Evolutionary conservation across 495 filamentous ascomycete genomes (phyloP).

Genomic region (Aspergillus affinis): DNA sequence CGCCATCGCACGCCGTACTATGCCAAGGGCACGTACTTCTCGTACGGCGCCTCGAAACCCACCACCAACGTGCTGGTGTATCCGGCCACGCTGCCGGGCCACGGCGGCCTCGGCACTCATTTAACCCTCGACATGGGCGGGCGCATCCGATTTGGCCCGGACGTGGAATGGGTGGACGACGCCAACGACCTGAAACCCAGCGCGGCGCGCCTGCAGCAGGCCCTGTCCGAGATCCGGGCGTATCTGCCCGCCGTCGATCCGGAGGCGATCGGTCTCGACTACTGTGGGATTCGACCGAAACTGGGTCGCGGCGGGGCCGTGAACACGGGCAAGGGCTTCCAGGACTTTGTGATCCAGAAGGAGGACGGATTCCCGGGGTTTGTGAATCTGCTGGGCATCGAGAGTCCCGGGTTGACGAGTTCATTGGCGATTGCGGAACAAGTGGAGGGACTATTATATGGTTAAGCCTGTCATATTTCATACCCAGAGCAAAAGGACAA

Average conservation of each 20-base stretch:
- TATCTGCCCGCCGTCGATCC: constrained; percentile 76
- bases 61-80: constrained; percentile 77
- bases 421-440: constrained; percentile 83
- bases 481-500: background rate
- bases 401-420: constrained; percentile 92
- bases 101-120: constrained; percentile 87
- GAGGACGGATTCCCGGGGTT: constrained; percentile 85
- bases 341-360: constrained; percentile 80
- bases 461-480: constrained; percentile 16
- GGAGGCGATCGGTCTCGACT: constrained; percentile 72
- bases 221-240: constrained; percentile 68
- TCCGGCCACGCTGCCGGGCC: constrained; percentile 76
- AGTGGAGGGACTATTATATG: constrained; percentile 74
- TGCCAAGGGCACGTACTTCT: constrained; percentile 96
- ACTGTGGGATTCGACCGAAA: constrained; percentile 90
- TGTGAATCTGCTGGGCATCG: constrained; percentile 90
- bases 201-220: constrained; percentile 60
- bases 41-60: constrained; percentile 66
- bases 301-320: constrained; percentile 59
- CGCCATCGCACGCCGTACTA: constrained; percentile 65
- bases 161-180: constrained; percentile 87
- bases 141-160: constrained; percentile 86
- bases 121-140: constrained; percentile 87
- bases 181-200: constrained; percentile 55
- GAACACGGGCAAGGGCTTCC: constrained; percentile 62